phyloP scores from a whole-genome alignment of 1,284 basidiomycete genomes.

The Cystobasidiaceae sp. region DNA sequence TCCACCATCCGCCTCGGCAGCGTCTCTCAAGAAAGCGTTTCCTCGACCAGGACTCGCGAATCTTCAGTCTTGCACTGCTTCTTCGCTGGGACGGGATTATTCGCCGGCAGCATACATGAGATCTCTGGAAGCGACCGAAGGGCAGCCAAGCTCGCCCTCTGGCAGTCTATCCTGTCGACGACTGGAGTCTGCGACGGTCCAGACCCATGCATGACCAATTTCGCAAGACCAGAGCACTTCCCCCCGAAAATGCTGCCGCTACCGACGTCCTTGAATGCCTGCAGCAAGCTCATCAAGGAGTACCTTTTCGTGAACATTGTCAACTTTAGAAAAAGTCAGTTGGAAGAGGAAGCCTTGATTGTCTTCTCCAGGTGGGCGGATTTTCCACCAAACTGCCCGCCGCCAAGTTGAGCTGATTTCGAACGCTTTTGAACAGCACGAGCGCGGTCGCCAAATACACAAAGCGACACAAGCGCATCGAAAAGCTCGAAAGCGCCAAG shows the following conservation, averaged over 20 bases:
- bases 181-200: slow-evolving; percentile 1
- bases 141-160: slow-evolving; percentile 11
- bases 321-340: slow-evolving; percentile 3
- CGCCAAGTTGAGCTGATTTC: too few relatives aligned
- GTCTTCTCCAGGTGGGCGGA: not conserved
- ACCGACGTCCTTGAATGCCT: slow-evolving; percentile 6
- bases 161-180: slow-evolving; percentile 10
- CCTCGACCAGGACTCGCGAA: too few relatives aligned
- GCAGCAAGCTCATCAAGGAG: slow-evolving; percentile 8
- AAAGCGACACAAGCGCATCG: too few relatives aligned
- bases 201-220: not conserved
- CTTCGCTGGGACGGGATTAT: too few relatives aligned
- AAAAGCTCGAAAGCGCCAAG: too few relatives aligned
- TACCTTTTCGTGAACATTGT: slow-evolving; percentile 22
- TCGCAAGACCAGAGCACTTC: not conserved
- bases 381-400: too few relatives aligned
- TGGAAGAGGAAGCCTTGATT: not conserved
- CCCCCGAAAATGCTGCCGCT: not conserved
- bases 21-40: too few relatives aligned
- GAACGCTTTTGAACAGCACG: too few relatives aligned
- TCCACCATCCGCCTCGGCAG: too few relatives aligned
- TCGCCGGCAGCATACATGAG: too few relatives aligned
- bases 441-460: too few relatives aligned
- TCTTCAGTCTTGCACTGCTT: not conserved
- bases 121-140: not conserved